Evolutionary conservation across 2,329 filamentous ascomycete genomes (phyloP), one percentile per base, ranked within the genome.

Genomic region (Claviceps humidiphila): DNA sequence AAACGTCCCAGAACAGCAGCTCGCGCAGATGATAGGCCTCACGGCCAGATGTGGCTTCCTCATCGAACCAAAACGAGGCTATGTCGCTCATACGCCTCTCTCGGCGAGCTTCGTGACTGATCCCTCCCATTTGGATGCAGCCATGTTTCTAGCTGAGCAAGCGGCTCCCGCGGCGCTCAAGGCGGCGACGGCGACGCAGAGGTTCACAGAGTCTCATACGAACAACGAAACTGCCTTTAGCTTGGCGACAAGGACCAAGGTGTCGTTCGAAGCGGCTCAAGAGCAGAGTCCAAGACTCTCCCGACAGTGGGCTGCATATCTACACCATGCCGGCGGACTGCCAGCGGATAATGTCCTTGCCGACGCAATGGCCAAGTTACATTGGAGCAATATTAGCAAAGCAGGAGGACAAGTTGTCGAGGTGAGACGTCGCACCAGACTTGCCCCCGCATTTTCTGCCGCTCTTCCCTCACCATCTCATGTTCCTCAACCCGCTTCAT

Each of bases 1-100:
- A 2, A 63, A 61, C 17, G 68, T 73, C 0, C 66, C 71, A 5
- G 68, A 68, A 50, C 50, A 41, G 3, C 65, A 68, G 34, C 62
- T 74, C 1, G 40, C 43, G 40, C 68, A 68, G 5, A 56, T 71
- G 4, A 55, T 72, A 14, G 47, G 54, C n/a, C 22, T 56, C 8
- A 54, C 47, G 14, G 41, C 54, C 3, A 53, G 17, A 7, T 30
- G 17, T 20, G 52, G 54, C 13, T 56, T 56, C 26, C 52, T 56
- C 4, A 9, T 37, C 11, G 52, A 56, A 14, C 43, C 50, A 13
- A 11, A 40, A n/a, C 42, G 38, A 39, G 39, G 24, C 7, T 14
- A 37, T n/a, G 50, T 56, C 13, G 50, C 50, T 3, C 54, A 56
- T 45, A 56, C 50, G 16, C 26, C 54, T 8, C 37, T 56, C 17